These are phyloP conservation scores for Stachybotrys chartarum DNA, from an alignment of 2,329 filamentous ascomycete genomes.

Conservation along the genomic window DNA sequence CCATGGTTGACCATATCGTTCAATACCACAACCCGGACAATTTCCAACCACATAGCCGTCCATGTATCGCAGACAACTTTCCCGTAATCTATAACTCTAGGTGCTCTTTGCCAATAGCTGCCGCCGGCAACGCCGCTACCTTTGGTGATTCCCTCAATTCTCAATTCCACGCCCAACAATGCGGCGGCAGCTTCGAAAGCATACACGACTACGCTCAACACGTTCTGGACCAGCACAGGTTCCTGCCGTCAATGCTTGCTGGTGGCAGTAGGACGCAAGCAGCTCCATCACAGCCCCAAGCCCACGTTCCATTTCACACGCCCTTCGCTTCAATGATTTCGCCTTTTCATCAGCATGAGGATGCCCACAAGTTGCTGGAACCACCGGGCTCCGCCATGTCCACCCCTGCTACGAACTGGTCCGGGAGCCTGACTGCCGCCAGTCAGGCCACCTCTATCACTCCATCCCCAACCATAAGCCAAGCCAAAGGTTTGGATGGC, in stretches of 20 bases:
- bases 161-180: conserved; percentile 11
- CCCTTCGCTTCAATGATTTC: not conserved
- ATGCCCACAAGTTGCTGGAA: not conserved
- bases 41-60: conserved; percentile 11
- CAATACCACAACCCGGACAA: conserved; percentile 20
- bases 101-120: conserved; percentile 18
- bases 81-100: conserved; percentile 14
- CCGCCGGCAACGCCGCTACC: conserved; percentile 1
- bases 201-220: conserved; percentile 18
- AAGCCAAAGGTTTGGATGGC: not conserved
- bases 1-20: conserved; percentile 19
- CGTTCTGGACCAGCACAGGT: conserved; percentile 19
- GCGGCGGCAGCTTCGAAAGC: conserved; percentile 19
- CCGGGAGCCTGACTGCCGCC: not conserved
- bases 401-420: not conserved
- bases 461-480: not conserved
- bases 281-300: not conserved
- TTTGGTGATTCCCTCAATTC: not conserved
- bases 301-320: not conserved
- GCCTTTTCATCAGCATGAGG: not conserved
- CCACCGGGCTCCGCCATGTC: not conserved
- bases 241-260: not conserved
- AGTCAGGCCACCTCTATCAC: not conserved
- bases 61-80: conserved; percentile 18
- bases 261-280: not conserved